Evolutionary conservation across 139 green algal species (phyloP).

Genomic region (Chlorella sp.): DNA sequence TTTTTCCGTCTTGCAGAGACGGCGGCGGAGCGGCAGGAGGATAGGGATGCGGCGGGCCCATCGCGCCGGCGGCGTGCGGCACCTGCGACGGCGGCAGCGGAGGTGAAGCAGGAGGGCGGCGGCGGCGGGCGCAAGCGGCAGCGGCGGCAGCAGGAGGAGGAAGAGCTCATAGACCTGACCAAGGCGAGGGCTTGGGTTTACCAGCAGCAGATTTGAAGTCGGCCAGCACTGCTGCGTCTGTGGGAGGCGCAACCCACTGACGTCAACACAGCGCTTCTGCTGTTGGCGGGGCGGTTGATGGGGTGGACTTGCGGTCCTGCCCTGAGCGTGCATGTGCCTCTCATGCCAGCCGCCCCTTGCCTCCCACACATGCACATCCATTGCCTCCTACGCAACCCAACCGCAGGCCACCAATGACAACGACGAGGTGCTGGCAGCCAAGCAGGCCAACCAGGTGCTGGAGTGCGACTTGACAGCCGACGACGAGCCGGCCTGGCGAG

Average conservation of each 20-base stretch:
- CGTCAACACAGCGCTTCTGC: too few species aligned
- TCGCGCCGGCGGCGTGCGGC: too few species aligned
- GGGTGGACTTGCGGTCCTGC: too few species aligned
- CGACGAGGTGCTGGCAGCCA: slow-evolving; percentile 6
- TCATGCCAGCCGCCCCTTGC: too few species aligned
- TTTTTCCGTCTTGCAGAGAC: not conserved
- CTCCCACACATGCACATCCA: too few species aligned
- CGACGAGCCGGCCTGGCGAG: slow-evolving; percentile 6
- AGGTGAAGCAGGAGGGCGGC: not conserved
- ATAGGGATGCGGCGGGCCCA: not conserved
- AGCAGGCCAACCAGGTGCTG: not conserved
- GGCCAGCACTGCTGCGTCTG: too few species aligned
- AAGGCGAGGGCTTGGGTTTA: not conserved
- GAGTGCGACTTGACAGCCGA: slow-evolving; percentile 15
- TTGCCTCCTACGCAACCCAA: too few species aligned
- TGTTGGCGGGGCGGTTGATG: too few species aligned
- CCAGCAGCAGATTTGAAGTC: too few species aligned
- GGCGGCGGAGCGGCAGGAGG: not conserved
- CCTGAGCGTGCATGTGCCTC: too few species aligned
- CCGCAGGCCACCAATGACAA: not conserved
- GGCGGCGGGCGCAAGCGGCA: not conserved
- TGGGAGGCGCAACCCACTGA: too few species aligned
- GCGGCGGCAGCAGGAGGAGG: not conserved
- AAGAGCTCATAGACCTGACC: slow-evolving; percentile 1
- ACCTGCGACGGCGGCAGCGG: not conserved